phyloP scores from a whole-genome alignment of 345 rosid species.

The Populus deltoides region DNA sequence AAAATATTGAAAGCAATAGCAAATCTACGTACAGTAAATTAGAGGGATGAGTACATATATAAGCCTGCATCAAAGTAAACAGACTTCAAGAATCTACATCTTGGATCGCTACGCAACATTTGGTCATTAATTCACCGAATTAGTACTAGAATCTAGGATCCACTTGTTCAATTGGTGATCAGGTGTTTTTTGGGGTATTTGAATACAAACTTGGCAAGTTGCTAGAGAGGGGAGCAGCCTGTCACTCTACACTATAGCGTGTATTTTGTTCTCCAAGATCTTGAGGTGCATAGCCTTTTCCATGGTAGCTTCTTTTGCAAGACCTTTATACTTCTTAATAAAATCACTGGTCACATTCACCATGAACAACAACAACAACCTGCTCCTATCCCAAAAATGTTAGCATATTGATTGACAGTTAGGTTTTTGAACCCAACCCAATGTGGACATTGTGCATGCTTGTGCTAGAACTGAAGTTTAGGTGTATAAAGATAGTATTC shows the following conservation, averaged over 20 bases:
- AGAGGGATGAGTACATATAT: background rate
- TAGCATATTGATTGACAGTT: too few relatives aligned
- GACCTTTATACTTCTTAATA: background rate
- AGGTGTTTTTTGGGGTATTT: too few relatives aligned
- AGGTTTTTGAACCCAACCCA: background rate
- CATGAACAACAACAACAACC: too few relatives aligned
- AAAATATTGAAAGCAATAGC: background rate
- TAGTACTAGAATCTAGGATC: too few relatives aligned
- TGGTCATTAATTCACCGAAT: too few relatives aligned
- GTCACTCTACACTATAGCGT: background rate
- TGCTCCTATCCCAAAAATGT: too few relatives aligned
- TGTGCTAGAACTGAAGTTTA: background rate
- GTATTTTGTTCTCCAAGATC: too few relatives aligned
- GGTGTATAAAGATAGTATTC: background rate
- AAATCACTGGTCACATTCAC: background rate
- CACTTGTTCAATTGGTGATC: background rate
- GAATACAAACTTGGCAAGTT: too few relatives aligned
- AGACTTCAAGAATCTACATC: too few relatives aligned
- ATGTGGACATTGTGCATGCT: background rate
- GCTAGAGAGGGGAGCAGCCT: background rate
- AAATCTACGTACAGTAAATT: background rate
- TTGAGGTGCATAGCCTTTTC: background rate
- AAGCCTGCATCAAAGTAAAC: too few relatives aligned
- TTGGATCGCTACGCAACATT: too few relatives aligned
- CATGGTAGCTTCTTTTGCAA: background rate